Conservation (phyloP, 257 asterid species). For the Jacaranda mimosifolia region DNA sequence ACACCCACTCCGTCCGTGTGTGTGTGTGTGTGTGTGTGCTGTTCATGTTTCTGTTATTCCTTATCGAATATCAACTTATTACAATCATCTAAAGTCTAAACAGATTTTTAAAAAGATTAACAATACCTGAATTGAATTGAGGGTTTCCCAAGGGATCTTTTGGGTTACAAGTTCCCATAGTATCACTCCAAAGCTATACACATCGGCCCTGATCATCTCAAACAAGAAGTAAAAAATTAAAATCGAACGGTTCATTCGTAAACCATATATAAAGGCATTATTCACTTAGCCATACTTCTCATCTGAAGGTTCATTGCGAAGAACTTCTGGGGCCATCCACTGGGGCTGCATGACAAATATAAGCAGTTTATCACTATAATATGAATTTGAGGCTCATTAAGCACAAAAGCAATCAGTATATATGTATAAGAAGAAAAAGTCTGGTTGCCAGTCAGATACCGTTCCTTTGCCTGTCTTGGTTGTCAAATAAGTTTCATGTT, state of each 20-base stretch:
- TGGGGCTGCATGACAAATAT: constrained; percentile 75
- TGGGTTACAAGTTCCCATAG: constrained; percentile 94
- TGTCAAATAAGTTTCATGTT: constrained; percentile 83
- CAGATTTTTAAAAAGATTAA: not conserved
- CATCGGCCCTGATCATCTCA: constrained; percentile 73
- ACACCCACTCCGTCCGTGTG: too few relatives aligned
- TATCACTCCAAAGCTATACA: constrained; percentile 91
- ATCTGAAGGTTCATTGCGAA: constrained; percentile 89
- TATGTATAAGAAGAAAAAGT: constrained; percentile 25
- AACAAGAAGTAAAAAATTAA: constrained; percentile 31
- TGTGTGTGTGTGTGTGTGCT: too few relatives aligned
- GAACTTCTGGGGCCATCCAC: constrained; percentile 99
- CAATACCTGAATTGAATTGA: constrained; percentile 90
- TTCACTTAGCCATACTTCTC: constrained; percentile 72
- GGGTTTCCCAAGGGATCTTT: constrained; percentile 93
- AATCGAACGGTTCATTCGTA: not conserved
- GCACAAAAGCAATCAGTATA: constrained; percentile 31
- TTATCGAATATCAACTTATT: too few relatives aligned
- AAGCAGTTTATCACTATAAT: constrained; percentile 2
- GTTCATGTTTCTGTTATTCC: too few relatives aligned
- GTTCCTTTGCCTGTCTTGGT: constrained; percentile 96
- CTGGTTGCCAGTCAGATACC: constrained; percentile 51
- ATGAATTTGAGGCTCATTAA: constrained; percentile 19
- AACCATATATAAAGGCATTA: constrained; percentile 2
- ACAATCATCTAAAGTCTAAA: not conserved